phyloP scores from a whole-genome alignment of 306 rosid species.

The Inga oerstediana region DNA sequence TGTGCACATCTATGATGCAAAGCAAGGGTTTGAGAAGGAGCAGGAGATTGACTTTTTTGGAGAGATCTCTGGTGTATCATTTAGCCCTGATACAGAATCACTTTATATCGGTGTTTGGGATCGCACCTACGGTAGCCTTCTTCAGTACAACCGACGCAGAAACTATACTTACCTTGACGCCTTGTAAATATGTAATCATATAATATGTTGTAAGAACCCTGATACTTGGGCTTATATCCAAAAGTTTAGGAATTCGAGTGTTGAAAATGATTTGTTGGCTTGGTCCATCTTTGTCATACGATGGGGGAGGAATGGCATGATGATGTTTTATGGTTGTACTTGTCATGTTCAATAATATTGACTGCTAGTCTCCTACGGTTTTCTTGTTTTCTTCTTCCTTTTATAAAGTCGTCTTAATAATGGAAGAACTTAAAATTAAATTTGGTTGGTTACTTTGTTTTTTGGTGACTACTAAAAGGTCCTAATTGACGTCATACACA shows the following conservation, averaged over 20 bases:
- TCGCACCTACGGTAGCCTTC: constrained; percentile 83
- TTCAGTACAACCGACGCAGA: constrained; percentile 66
- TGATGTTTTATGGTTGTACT: constrained; percentile 27
- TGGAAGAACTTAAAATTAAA: too few relatives aligned
- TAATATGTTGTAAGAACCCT: constrained; percentile 13
- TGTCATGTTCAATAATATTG: constrained; percentile 22
- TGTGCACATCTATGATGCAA: constrained; percentile 61
- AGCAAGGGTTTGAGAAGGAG: constrained; percentile 56
- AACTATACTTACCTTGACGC: constrained; percentile 61
- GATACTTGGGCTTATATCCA: constrained; percentile 7
- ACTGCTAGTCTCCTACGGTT: background rate
- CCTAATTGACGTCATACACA: background rate
- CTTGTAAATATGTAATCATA: constrained; percentile 44
- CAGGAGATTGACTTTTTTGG: constrained; percentile 73
- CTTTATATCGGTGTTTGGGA: constrained; percentile 83
- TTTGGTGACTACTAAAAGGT: background rate
- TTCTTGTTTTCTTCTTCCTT: too few relatives aligned
- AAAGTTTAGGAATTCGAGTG: constrained; percentile 31
- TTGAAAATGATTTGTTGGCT: constrained; percentile 30
- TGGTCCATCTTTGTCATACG: constrained; percentile 16
- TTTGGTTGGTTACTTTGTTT: background rate
- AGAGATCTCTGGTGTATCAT: constrained; percentile 66
- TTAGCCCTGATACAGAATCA: constrained; percentile 84
- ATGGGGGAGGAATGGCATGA: constrained; percentile 30
- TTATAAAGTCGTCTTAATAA: too few relatives aligned